Percentiles rank a stretch among this genome's conserved stretches.
These are phyloP conservation scores for Sungouiozyma intestinalis DNA, from an alignment of 805 yeast genomes.

Conservation along the genomic window DNA sequence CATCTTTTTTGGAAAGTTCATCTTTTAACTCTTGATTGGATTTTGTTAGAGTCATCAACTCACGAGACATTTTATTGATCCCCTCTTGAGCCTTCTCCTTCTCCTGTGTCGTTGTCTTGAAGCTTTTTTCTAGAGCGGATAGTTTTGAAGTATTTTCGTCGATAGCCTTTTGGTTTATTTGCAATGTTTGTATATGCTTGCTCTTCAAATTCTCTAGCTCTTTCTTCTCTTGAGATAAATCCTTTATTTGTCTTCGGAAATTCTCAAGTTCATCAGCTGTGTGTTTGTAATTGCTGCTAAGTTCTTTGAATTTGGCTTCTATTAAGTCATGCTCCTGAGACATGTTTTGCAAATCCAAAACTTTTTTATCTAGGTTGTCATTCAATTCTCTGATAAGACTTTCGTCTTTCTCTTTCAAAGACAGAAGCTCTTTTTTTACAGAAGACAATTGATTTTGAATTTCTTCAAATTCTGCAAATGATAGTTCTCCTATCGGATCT, in stretches of 20 bases:
- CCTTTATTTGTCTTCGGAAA: slow-evolving; percentile 5
- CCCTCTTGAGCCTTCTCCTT: slow-evolving; percentile 73
- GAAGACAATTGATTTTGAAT: slow-evolving; percentile 30
- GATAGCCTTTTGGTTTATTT: slow-evolving; percentile 24
- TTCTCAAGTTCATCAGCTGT: slow-evolving; percentile 9
- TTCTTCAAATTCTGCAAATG: slow-evolving; percentile 41
- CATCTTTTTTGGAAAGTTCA: slow-evolving; percentile 34
- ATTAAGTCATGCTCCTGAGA: slow-evolving; percentile 6
- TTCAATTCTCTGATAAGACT: slow-evolving; percentile 16
- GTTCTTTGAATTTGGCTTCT: slow-evolving; percentile 1
- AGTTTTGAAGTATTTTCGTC: slow-evolving; percentile 28
- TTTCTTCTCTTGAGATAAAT: slow-evolving; percentile 6
- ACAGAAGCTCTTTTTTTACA: slow-evolving; percentile 23
- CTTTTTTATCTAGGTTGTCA: slow-evolving; percentile 5
- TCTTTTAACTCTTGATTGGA: slow-evolving; percentile 45
- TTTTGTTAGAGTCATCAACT: slow-evolving; percentile 54
- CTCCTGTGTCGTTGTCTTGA: slow-evolving; percentile 24
- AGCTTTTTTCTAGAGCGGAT: slow-evolving; percentile 11
- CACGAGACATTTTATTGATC: slow-evolving; percentile 82
- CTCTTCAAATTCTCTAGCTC: slow-evolving; percentile 13
- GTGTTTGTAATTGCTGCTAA: slow-evolving; percentile 3
- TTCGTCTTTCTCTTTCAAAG: slow-evolving; percentile 24
- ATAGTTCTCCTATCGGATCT: slow-evolving; percentile 59
- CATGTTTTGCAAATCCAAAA: slow-evolving; percentile 6
- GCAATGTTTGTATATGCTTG: slow-evolving; percentile 15